Base-by-base conservation (phyloP, 345 rosid species). In the Gossypium anomalum region DNA sequence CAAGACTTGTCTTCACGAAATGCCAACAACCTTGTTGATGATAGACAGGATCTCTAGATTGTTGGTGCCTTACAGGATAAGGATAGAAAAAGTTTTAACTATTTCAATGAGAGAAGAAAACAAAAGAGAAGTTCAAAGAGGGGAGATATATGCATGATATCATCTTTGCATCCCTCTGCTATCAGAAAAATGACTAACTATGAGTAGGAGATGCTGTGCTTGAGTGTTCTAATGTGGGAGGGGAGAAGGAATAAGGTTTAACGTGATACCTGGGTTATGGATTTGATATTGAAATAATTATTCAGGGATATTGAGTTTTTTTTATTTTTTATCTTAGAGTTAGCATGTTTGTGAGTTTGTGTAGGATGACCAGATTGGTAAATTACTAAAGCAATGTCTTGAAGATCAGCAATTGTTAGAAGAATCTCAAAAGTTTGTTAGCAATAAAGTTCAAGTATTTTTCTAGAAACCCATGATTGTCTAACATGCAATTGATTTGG, bases 21-120 rank as follows among this genome's bases (percentile, higher is more conserved):
- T 67, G 19, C 38, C 56, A 22, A 67, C 71, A 14, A 67, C 38
- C 4, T 67, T 67, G 71, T 67, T 67, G 71, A 27, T 34, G 23
- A 45, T 29, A 22, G 2, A 47, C n/a, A 22, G 17, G 71, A 22
- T 67, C 38, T 67, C 71, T 67, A 47, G 38, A 47, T 67, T 47
- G 38, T 67, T 67, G 34, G 34, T 67, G 55, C 55, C 41, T 22
- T 47, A 45, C 19, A 7, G 56, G 19, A 44, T 45, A 45, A 45
- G 10, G 34, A 67, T 67, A 47, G 55, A 20, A 67, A 47, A 44
- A 34, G 38, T 47, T 47, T 45, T 20, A 22, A 22, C 34, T 22
- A 47, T 7, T 14, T 47, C 38, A 67, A 47, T 45, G 51, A 22
- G 53, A 45, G 51, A 66, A n/a, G 16, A 64, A 62, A 62, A 62